A percentile compares a stretch with the other conserved stretches of the same genome.
phyloP scores from a whole-genome alignment of 1,284 basidiomycete species.

The Cutaneotrichosporon sp. region DNA sequence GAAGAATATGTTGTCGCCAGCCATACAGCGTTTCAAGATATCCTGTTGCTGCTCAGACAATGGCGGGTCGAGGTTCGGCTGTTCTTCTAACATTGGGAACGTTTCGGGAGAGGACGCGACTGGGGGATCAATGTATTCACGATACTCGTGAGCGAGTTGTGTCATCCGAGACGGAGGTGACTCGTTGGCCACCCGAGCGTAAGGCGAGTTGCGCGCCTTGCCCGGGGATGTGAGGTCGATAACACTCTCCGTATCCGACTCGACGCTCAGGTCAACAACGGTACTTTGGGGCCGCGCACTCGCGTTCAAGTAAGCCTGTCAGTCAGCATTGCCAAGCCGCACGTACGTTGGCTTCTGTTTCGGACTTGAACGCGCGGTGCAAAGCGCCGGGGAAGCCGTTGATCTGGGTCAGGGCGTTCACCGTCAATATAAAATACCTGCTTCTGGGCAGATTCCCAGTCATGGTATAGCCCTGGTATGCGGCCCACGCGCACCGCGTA shows the following conservation, averaged over 20 bases:
- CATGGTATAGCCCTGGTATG: conserved; percentile 8
- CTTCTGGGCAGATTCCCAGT: conserved; percentile 6
- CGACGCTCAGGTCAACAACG: background rate
- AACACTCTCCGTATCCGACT: conserved; percentile 1
- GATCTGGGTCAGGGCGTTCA: conserved; percentile 7
- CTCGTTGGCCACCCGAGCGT: background rate
- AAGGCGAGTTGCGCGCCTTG: background rate
- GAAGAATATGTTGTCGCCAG: conserved; percentile 77
- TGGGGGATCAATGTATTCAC: background rate
- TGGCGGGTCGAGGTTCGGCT: conserved; percentile 45
- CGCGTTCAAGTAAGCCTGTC: conserved; percentile 3
- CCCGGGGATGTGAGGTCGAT: background rate
- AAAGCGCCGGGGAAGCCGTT: conserved; percentile 12
- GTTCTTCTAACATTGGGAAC: too few species aligned
- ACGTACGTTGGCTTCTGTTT: conserved; percentile 8
- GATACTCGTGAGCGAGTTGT: background rate
- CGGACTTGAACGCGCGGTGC: background rate
- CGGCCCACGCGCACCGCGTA: conserved; percentile 12
- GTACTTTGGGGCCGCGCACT: background rate
- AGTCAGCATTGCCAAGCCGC: background rate
- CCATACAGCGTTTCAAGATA: conserved; percentile 68
- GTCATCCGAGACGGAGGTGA: background rate
- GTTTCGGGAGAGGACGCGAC: background rate
- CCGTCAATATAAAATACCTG: background rate
- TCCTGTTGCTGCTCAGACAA: conserved; percentile 62